Evolutionary conservation across 768 basidiomycete genomes (phyloP).

Genomic region (Hygrocybe coccinea): DNA sequence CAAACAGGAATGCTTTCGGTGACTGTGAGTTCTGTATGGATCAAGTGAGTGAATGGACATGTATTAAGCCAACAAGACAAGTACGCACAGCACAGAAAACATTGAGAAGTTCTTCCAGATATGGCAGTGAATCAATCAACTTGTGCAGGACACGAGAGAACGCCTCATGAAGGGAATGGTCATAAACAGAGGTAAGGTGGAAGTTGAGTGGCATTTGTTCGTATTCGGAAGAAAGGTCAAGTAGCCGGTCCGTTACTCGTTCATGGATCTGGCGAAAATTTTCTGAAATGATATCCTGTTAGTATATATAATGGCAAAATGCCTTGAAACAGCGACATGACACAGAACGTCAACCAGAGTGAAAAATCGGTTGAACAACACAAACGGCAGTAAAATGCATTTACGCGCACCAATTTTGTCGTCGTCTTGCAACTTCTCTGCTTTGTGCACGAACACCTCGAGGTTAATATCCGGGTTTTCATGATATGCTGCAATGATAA

Average conservation of each 20-base stretch:
- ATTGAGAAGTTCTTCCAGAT: conserved; percentile 83
- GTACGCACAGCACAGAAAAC: conserved; percentile 68
- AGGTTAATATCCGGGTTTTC: conserved; percentile 73
- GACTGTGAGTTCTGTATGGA: conserved; percentile 75
- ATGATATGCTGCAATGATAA: conserved; percentile 71
- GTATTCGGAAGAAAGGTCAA: conserved; percentile 71
- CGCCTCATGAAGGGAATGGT: conserved; percentile 87
- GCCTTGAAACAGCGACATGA: background rate
- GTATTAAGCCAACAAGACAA: background rate
- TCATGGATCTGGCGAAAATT: conserved; percentile 89
- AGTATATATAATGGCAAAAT: background rate
- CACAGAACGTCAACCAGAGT: background rate
- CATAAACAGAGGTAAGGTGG: conserved; percentile 88
- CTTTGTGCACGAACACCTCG: conserved; percentile 94
- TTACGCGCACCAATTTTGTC: conserved; percentile 72
- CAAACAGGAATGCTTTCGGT: conserved; percentile 91
- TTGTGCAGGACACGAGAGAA: conserved; percentile 88
- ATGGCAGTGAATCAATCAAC: conserved; percentile 77
- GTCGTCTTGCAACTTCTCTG: conserved; percentile 85
- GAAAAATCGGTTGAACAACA: background rate
- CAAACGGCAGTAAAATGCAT: background rate
- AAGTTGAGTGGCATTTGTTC: conserved; percentile 80
- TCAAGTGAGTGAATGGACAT: background rate
- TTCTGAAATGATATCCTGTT: conserved; percentile 44
- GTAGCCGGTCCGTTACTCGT: conserved; percentile 75